Percentiles rank a stretch among this genome's conserved stretches.
Evolutionary conservation across 2,329 filamentous ascomycete species (phyloP).

Genomic region (Daldinia sp.): DNA sequence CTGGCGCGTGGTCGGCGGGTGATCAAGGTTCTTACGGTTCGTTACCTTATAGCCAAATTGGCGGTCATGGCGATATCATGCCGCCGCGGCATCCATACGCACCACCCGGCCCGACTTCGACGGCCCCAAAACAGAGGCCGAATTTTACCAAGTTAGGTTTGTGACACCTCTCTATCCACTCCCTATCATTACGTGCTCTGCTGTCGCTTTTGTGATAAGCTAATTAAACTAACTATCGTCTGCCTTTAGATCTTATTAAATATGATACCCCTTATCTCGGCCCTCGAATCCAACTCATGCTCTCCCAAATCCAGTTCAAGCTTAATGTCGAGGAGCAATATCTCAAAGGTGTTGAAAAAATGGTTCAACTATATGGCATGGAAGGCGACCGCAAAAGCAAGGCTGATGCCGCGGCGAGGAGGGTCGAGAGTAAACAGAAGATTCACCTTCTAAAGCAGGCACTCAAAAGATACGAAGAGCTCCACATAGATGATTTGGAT

Average conservation of each 20-base stretch:
- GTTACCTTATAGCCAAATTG: slow-evolving; percentile 64
- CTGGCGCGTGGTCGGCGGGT: slow-evolving; percentile 49
- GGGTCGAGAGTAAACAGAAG: slow-evolving; percentile 97
- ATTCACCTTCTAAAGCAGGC: slow-evolving; percentile 95
- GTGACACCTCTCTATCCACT: slow-evolving; percentile 42
- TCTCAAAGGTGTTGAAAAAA: slow-evolving; percentile 98
- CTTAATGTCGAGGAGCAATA: slow-evolving; percentile 99
- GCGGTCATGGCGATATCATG: slow-evolving; percentile 76
- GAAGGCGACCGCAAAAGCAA: slow-evolving; percentile 97
- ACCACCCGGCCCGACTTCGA: slow-evolving; percentile 72
- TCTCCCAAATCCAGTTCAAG: slow-evolving; percentile 98
- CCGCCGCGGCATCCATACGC: slow-evolving; percentile 82
- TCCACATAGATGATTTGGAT: slow-evolving; percentile 89
- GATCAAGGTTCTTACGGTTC: slow-evolving; percentile 71
- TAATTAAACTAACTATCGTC: neutral
- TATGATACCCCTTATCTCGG: slow-evolving; percentile 96
- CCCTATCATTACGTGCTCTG: neutral
- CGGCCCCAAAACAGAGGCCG: slow-evolving; percentile 76
- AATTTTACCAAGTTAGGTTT: slow-evolving; percentile 97
- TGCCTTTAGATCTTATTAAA: slow-evolving; percentile 87
- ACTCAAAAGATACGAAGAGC: slow-evolving; percentile 94
- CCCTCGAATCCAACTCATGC: slow-evolving; percentile 97
- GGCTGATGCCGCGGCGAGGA: slow-evolving; percentile 86
- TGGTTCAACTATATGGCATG: slow-evolving; percentile 97
- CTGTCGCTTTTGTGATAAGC: neutral